Evolutionary conservation across 306 rosid genomes (phyloP).

Genomic region (Glycine latifolia): DNA sequence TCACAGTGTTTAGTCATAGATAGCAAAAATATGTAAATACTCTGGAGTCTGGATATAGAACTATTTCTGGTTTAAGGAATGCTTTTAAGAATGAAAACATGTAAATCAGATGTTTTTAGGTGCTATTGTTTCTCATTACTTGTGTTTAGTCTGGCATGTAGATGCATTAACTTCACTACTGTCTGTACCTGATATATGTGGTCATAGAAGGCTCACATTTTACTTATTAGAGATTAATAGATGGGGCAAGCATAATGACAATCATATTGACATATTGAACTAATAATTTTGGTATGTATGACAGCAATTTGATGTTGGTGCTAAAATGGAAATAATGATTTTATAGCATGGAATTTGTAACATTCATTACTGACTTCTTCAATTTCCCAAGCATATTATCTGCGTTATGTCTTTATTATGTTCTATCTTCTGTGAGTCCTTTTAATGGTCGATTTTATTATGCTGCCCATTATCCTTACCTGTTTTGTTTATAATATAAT

Average conservation of each 20-base stretch:
- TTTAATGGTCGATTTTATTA: conserved; percentile 19
- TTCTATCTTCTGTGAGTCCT: not conserved
- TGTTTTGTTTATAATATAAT: not conserved
- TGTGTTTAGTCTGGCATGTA: too few species aligned
- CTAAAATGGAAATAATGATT: conserved; percentile 1
- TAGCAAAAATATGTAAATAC: too few species aligned
- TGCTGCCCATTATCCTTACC: not conserved
- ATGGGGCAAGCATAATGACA: not conserved
- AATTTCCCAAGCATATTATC: not conserved
- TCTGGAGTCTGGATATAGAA: too few species aligned
- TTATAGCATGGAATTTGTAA: conserved; percentile 13
- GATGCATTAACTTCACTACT: not conserved
- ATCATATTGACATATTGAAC: not conserved
- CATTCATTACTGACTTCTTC: conserved; percentile 13
- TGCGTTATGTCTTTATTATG: conserved; percentile 1
- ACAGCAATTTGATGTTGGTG: not conserved
- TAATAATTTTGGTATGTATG: conserved; percentile 7
- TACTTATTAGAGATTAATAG: not conserved
- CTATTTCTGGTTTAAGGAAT: too few species aligned
- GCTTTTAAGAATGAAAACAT: not conserved
- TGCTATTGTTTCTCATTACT: not conserved
- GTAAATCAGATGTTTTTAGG: not conserved
- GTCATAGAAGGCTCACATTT: conserved; percentile 8
- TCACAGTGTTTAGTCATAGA: too few species aligned
- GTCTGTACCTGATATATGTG: conserved; percentile 11